Conservation (phyloP, 345 rosid genomes). For the Hibiscus trionum region DNA sequence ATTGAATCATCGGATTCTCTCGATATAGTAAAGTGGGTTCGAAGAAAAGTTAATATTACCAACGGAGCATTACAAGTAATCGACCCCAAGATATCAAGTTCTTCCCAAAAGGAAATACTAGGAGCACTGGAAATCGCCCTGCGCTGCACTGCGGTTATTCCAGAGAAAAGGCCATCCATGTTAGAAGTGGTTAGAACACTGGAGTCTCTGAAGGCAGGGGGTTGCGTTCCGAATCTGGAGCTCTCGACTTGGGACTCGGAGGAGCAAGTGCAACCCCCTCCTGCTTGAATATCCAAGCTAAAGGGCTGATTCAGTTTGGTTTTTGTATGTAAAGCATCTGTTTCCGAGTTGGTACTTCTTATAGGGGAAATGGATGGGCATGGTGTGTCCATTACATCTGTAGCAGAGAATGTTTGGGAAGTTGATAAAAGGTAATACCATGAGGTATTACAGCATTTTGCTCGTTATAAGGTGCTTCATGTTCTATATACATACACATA, state of each 20-base stretch:
- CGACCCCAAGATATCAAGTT: conserved; percentile 50
- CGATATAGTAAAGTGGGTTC: conserved; percentile 77
- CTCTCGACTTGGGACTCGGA: conserved; percentile 14
- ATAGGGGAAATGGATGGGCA: no score
- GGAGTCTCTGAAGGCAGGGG: conserved; percentile 31
- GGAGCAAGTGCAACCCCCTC: conserved; percentile 12
- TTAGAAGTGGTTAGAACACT: conserved; percentile 61
- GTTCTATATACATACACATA: background rate
- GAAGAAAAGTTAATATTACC: conserved; percentile 78
- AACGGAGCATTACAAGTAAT: conserved; percentile 65
- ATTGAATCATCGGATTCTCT: conserved; percentile 39
- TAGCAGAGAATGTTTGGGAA: background rate
- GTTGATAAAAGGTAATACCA: conserved; percentile 10
- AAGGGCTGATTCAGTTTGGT: background rate
- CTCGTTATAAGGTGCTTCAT: background rate
- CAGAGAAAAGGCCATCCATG: conserved; percentile 76
- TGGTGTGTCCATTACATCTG: background rate
- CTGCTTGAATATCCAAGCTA: conserved; percentile 8
- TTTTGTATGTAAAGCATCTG: conserved; percentile 12
- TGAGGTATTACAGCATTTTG: conserved; percentile 2
- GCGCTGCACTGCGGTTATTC: conserved; percentile 64
- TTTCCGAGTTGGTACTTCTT: background rate
- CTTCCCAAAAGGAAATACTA: conserved; percentile 50
- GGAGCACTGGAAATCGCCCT: conserved; percentile 66
- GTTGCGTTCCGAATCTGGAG: conserved; percentile 15